Evolutionary conservation across 768 basidiomycete species (phyloP), one percentile per base, ranked within the genome.

Genomic region (Tubosaeta sp.): DNA sequence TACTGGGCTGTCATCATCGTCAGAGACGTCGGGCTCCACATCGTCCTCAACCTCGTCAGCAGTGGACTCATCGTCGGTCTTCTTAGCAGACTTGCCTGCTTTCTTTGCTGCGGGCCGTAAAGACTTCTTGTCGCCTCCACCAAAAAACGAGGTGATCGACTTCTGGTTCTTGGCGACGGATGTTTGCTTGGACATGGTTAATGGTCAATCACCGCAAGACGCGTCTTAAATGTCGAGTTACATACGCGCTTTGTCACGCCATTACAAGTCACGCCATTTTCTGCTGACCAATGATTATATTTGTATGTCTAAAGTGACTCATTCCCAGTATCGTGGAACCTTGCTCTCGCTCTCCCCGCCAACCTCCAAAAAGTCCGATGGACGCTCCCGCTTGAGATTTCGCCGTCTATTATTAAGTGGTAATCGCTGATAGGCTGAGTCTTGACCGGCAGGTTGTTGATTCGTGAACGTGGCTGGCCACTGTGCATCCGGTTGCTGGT

Each of bases 351-450:
- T 72, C 51, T 84, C 82, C 13, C 76, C 79, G 3, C 81, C 80
- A 2, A 89, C 77, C 60, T 91, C 90, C 61, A 90, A 67, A 62
- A 92, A 92, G 69, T 93, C 90, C 4, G 86, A 84, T 2, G 90
- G 90, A 41, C 90, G 74, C 27, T 92, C 90, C 9, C 90, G 78
- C 69, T 93, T 91, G 57, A 88, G 61, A 58, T 82, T 83, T 62
- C 87, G 73, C 47, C 90, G 78, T 52, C 90, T 77, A 60, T 88
- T 90, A 61, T 91, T 92, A 48, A 93, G 70, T 27, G 90, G 90
- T 44, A 90, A 63, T 31, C 90, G 77, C 65, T 93, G 90, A 65
- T 93, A 92, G n/a, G 90, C 86, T 6, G 89, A 91, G 55, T 92
- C 90, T 61, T 83, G 82, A 6, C 77, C 76, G 45, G 78, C 77